phyloP scores from a whole-genome alignment of 2,329 filamentous ascomycete species.

The Epichloe typhina region DNA sequence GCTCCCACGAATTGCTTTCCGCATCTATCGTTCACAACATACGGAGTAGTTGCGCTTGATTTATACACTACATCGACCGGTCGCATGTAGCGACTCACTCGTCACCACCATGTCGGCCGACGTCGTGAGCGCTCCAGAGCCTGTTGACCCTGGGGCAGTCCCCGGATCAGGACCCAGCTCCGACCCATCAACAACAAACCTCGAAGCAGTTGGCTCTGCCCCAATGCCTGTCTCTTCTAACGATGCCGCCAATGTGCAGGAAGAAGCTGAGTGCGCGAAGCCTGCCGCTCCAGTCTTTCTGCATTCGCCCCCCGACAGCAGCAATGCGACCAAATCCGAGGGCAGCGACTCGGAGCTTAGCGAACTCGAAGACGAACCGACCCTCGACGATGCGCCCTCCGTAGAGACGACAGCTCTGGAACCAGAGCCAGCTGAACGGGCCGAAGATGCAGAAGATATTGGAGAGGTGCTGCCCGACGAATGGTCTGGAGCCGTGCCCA shows the following conservation, averaged over 20 bases:
- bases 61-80: conserved; percentile 18
- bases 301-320: conserved; percentile 52
- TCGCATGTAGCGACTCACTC: conserved; percentile 24
- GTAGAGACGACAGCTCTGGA: conserved; percentile 12
- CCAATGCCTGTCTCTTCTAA: conserved; percentile 11
- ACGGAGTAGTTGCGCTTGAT: not conserved
- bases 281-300: conserved; percentile 30
- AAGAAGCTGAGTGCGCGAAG: conserved; percentile 23
- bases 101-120: conserved; percentile 40
- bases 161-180: conserved; percentile 14
- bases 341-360: conserved; percentile 52
- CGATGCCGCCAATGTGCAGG: conserved; percentile 15
- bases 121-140: conserved; percentile 36
- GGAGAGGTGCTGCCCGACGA: conserved; percentile 74
- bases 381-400: conserved; percentile 21
- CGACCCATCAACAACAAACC: conserved; percentile 6
- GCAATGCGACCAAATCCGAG: conserved; percentile 45
- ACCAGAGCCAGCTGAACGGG: conserved; percentile 11
- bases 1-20: conserved; percentile 2
- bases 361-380: conserved; percentile 46
- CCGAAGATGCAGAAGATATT: conserved; percentile 42
- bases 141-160: conserved; percentile 11
- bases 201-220: conserved; percentile 5
- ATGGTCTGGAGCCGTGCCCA: conserved; percentile 81
- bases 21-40: not conserved